Base-by-base conservation (phyloP, 2,329 filamentous ascomycete genomes). In the Aspergillus fischeri region DNA sequence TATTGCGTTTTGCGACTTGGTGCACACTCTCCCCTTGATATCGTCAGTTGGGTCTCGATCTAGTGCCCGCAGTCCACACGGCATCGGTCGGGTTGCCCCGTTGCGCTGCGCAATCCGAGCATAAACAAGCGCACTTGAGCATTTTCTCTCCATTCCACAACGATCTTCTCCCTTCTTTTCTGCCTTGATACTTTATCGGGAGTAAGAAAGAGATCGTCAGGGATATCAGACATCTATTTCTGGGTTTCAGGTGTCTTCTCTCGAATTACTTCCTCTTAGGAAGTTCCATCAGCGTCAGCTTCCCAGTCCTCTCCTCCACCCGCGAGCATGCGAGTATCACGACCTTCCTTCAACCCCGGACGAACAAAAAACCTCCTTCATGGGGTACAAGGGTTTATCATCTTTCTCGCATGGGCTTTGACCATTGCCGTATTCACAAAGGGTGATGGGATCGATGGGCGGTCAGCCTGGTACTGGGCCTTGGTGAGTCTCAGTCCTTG, bases 371-470 rank as follows among this genome's bases (percentile, higher is more conserved):
- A 80, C 48, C 73, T 77, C 45, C 69, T 83, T 42, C 84, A 87
- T 69, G 76, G 75, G 47, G 67, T 78, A 49, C 84, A 86, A 66
- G 77, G 70, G 10, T 70, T 85, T 45, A 71, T 84, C 58, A 81
- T 86, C 61, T 86, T 86, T 70, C 70, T 86, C 28, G 81, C 78
- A 47, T 82, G 79, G 75, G 82, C 79, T 54, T 72, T 86, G 51
- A 82, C 82, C 10, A 80, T 87, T 56, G 81, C 82, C 3, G 77
- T 86, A 14, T 78, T 85, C 67, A 83, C 81, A 4, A 82, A 83
- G 63, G 73, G 73, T 32, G 83, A 79, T 47, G 71, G 73, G 3
- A 80, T 78, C 54, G 83, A 83, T 65, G 81, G 83, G 8, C 75
- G 81, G 49, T 78, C 81, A 21, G 80, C 76, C 50, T 86, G 77